Evolutionary conservation across 192 early-diverging fungal species (phyloP), one percentile per base, ranked within the genome.

Genomic region (Chytriomyces sp.): DNA sequence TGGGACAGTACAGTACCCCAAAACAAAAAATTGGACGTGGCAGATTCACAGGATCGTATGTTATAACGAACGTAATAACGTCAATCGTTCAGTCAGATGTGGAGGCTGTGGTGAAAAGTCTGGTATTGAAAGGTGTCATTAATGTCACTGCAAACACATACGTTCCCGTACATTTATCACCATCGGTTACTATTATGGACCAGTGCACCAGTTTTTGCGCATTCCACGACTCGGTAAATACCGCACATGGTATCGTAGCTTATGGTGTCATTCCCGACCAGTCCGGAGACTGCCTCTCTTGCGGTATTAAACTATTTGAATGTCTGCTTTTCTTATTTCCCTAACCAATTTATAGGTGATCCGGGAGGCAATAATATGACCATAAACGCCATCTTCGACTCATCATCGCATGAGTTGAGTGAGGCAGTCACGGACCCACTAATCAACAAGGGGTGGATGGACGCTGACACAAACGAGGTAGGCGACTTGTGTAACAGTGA

Each of bases 1-100:
- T 74, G 22, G 14, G 19, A 6, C 61, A 74, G 53, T 74, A 74
- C 64, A 56, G 52, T 14, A 74, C 72, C 28, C 12, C 36, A 31
- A 39, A 60, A 38, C 59, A 61, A 61, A 59, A 25, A 7, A 74
- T 74, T 39, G 72, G 72, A 4, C 64, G 72, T 19, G 72, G 72
- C 25, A 36, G 36, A 12, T 68, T 52, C 10, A 25, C 55, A 54
- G 72, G 49, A 2, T 55, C 34, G 28, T 71, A 59, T 49, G 61
- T 56, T 6, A 25, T 56, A 6, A 22, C 54, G n/a, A 6, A 6
- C 7, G 8, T 30, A n/a, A 56, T 28, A 30, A 56, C n/a, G 22
- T 8, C 54, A 6, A 56, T 56, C 22, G 8, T 30, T 6, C 22
- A 56, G 22, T 17, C 54, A 6, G 54, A 56, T 56, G 30, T 56